phyloP scores from a whole-genome alignment of 177 flowering plant species.

The Vitis hybrid region DNA sequence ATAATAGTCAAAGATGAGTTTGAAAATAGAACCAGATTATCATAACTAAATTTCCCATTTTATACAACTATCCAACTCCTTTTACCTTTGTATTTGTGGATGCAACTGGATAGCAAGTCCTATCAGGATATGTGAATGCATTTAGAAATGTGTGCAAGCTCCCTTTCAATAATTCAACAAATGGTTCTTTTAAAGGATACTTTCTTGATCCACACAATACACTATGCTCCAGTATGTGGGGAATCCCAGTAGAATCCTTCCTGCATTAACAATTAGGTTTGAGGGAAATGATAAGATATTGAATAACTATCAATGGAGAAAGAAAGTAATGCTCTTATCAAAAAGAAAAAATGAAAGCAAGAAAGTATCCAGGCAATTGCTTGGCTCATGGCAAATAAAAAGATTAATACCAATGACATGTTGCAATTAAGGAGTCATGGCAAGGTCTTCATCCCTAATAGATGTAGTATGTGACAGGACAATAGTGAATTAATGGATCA shows the following conservation, averaged over 20 bases:
- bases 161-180: slow-evolving; percentile 94
- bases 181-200: slow-evolving; percentile 97
- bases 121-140: slow-evolving; percentile 98
- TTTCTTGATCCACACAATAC: slow-evolving; percentile 97
- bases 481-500: too few species aligned
- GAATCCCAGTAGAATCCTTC: slow-evolving; percentile 95
- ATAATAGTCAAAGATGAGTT: background rate
- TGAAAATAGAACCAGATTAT: too few species aligned
- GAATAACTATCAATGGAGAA: background rate
- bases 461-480: too few species aligned
- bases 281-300: background rate
- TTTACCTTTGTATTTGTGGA: slow-evolving; percentile 95
- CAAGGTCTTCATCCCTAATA: too few species aligned
- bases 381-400: too few species aligned
- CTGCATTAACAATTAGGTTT: slow-evolving; percentile 43
- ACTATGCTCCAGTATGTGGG: slow-evolving; percentile 97
- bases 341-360: background rate
- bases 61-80: background rate
- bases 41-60: background rate
- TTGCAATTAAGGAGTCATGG: too few species aligned
- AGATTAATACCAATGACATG: too few species aligned
- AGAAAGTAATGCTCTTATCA: background rate
- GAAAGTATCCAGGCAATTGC: too few species aligned
- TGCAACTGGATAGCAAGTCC: slow-evolving; percentile 99
- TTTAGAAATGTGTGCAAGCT: slow-evolving; percentile 92